phyloP scores from a whole-genome alignment of 768 basidiomycete species.

The Podaxis rugospora region DNA sequence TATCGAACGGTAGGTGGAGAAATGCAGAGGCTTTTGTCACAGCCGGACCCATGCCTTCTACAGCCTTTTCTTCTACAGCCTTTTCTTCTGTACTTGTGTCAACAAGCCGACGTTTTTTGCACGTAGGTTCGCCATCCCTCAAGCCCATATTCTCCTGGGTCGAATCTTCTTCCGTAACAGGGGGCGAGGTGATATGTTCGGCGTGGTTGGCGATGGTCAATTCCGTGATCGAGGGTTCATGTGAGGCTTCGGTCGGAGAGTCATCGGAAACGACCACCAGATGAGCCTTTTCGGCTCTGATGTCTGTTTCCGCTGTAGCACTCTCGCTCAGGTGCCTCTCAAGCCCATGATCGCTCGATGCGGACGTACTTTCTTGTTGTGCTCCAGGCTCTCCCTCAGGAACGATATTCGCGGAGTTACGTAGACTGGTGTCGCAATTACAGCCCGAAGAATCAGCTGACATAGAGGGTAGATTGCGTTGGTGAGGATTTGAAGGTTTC shows the following conservation, averaged over 20 bases:
- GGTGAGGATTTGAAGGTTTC: no score
- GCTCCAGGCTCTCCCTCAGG: neutral
- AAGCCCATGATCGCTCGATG: neutral
- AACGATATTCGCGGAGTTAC: neutral
- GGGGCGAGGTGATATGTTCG: neutral
- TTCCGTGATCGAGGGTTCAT: neutral
- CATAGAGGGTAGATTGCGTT: no score
- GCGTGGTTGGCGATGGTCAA: neutral
- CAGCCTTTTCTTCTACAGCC: neutral
- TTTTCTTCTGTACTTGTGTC: neutral
- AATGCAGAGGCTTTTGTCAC: conserved; percentile 30
- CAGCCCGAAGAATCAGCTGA: no score
- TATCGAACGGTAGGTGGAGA: conserved; percentile 1
- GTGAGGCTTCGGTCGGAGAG: neutral
- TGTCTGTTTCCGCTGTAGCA: neutral
- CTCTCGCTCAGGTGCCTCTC: conserved; percentile 13
- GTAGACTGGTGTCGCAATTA: no score
- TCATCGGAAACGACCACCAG: neutral
- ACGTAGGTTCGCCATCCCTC: neutral
- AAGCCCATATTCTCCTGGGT: neutral
- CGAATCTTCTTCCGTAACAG: neutral
- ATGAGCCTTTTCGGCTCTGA: neutral
- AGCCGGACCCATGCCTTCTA: neutral
- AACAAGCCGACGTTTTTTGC: neutral
- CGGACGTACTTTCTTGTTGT: neutral